phyloP scores from a whole-genome alignment of 768 basidiomycete genomes.

The Rhodotorula kratochvilovae region DNA sequence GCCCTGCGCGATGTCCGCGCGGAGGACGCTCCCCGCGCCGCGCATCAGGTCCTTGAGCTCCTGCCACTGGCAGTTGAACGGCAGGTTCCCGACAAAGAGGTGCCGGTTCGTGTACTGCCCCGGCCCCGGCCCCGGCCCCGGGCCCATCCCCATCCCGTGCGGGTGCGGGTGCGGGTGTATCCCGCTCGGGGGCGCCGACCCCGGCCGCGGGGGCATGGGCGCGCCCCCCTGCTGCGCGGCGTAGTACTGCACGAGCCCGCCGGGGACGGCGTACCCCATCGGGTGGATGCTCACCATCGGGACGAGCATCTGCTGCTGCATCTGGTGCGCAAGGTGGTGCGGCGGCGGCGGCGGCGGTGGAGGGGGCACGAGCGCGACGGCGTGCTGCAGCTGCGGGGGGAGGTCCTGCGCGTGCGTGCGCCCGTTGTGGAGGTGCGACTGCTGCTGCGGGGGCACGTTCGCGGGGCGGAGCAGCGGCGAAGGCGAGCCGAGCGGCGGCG shows the following conservation, averaged over 20 bases:
- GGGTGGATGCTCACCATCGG: conserved; percentile 15
- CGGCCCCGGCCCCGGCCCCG: too few relatives aligned
- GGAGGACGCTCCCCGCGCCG: conserved; percentile 78
- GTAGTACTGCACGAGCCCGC: conserved; percentile 17
- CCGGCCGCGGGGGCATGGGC: neutral
- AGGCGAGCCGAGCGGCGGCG: neutral
- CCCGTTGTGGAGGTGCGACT: neutral
- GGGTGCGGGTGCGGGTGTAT: neutral
- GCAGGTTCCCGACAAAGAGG: conserved; percentile 86
- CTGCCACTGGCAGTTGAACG: conserved; percentile 95
- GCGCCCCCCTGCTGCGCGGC: neutral
- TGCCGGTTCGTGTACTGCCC: conserved; percentile 39
- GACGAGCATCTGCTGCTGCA: neutral
- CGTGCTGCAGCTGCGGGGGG: conserved; percentile 16
- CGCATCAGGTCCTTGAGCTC: conserved; percentile 95
- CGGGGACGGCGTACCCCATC: conserved; percentile 24
- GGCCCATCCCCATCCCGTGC: neutral
- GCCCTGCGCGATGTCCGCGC: conserved; percentile 85
- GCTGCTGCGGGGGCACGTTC: neutral
- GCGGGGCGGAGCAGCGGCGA: neutral
- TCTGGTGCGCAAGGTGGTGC: neutral
- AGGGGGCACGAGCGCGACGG: neutral
- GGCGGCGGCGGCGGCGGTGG: neutral
- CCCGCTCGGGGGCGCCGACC: neutral
- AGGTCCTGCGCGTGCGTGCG: neutral